These are phyloP conservation scores for Lactifluus rugatus DNA, from an alignment of 768 basidiomycete genomes.

Conservation along the genomic window DNA sequence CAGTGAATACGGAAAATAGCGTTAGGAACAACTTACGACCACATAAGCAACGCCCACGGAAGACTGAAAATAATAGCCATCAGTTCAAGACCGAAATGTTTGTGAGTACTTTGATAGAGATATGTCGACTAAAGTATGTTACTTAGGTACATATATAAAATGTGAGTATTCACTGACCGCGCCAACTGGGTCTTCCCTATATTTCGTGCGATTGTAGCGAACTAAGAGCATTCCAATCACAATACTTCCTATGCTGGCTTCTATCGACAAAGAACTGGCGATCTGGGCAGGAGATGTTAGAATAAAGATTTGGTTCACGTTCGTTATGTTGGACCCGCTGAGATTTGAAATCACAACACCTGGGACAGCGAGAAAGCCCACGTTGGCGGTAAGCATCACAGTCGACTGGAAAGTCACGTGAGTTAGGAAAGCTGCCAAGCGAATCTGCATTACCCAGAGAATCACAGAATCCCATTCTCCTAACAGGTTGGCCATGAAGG, in stretches of 20 bases:
- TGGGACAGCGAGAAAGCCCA: slow-evolving; percentile 30
- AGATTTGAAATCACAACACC: slow-evolving; percentile 16
- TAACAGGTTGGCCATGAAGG: slow-evolving; percentile 1
- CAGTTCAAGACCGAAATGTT: slow-evolving; percentile 37
- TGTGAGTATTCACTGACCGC: neutral
- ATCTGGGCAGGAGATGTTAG: slow-evolving; percentile 37
- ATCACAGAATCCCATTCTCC: slow-evolving; percentile 13
- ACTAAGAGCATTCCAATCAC: slow-evolving; percentile 38
- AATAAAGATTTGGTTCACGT: neutral
- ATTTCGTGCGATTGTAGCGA: slow-evolving; percentile 33
- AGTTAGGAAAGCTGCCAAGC: neutral
- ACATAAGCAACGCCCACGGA: slow-evolving; percentile 49
- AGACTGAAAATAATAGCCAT: slow-evolving; percentile 46
- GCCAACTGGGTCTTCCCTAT: slow-evolving; percentile 23
- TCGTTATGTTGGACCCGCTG: neutral
- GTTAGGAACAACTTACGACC: slow-evolving; percentile 37
- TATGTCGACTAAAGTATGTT: slow-evolving; percentile 19
- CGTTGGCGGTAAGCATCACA: slow-evolving; percentile 27
- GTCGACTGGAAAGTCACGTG: slow-evolving; percentile 20
- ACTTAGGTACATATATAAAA: neutral
- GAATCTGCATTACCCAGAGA: slow-evolving; percentile 4
- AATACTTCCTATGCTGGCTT: slow-evolving; percentile 39
- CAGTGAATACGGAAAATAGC: neutral
- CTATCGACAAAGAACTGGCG: slow-evolving; percentile 39
- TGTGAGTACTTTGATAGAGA: slow-evolving; percentile 22